phyloP scores from a whole-genome alignment of 2,329 filamentous ascomycete species.

The Talaromyces verruculosus region DNA sequence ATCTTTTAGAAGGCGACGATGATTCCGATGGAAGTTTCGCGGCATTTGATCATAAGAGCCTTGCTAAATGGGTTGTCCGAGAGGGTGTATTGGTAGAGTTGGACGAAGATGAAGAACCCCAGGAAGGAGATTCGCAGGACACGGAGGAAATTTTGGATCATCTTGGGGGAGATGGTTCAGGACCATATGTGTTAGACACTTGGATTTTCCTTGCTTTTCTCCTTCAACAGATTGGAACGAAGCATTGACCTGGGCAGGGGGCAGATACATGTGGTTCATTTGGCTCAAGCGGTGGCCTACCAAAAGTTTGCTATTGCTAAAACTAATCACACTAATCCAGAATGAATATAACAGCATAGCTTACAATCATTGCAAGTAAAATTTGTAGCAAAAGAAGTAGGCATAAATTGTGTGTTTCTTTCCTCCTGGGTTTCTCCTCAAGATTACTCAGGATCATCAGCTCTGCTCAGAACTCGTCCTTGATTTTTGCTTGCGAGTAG shows the following conservation, averaged over 20 bases:
- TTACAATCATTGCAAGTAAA: neutral
- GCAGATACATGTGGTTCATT: neutral
- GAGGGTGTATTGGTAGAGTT: neutral
- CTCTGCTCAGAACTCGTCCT: too few relatives aligned
- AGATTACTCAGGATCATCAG: too few relatives aligned
- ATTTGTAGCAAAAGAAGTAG: too few relatives aligned
- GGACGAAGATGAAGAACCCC: neutral
- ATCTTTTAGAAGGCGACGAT: neutral
- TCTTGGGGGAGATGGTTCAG: neutral
- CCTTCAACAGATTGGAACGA: neutral
- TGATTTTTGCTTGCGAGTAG: too few relatives aligned
- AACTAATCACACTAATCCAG: neutral
- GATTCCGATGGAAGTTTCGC: neutral
- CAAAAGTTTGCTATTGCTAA: neutral
- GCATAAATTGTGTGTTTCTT: too few relatives aligned
- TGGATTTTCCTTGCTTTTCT: neutral
- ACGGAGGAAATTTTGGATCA: neutral
- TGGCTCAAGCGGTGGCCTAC: neutral
- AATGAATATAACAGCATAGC: neutral
- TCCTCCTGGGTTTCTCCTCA: too few relatives aligned
- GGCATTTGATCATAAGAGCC: neutral
- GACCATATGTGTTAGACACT: neutral
- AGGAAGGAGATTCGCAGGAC: neutral
- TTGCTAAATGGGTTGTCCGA: neutral
- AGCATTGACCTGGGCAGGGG: too few relatives aligned